phyloP scores from a whole-genome alignment of 1,139 yeast genomes.

The Taphrina betulina region DNA sequence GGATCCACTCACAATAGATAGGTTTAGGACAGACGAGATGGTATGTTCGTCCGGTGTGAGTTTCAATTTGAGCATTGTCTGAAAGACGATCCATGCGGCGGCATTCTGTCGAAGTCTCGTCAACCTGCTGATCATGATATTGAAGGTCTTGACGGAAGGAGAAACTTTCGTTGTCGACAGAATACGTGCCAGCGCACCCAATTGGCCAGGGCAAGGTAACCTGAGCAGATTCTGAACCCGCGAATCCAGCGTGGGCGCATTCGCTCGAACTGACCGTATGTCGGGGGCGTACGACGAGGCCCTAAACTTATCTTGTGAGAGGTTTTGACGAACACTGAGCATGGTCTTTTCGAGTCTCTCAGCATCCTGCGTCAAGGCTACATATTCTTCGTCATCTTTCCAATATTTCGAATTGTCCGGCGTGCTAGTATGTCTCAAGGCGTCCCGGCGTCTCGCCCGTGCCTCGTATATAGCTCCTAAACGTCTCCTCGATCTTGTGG shows the following conservation, averaged over 20 bases:
- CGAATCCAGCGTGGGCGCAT: background rate
- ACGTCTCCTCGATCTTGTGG: background rate
- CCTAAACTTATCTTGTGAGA: background rate
- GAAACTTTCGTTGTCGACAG: conserved; percentile 15
- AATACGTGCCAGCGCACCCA: conserved; percentile 3
- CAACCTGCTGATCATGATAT: conserved; percentile 35
- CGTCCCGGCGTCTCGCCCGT: background rate
- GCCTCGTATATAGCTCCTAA: background rate
- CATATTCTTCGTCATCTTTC: background rate
- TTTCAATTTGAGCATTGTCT: conserved; percentile 35
- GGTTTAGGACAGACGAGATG: conserved; percentile 32
- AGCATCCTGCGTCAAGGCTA: background rate
- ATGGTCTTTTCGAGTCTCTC: background rate
- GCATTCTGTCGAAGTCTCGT: conserved; percentile 34
- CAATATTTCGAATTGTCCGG: background rate
- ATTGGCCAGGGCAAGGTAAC: conserved; percentile 2
- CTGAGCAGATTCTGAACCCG: conserved; percentile 7
- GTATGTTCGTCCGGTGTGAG: conserved; percentile 33
- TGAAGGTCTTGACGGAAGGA: conserved; percentile 36
- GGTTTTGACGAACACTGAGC: no score
- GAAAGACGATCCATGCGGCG: conserved; percentile 36
- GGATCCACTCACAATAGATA: conserved; percentile 30
- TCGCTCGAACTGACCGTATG: background rate
- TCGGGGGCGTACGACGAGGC: background rate
- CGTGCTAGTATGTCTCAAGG: background rate